Evolutionary conservation across 371 early-diverging fungal genomes (phyloP).

Genomic region (Lichtheimia corymbifera): DNA sequence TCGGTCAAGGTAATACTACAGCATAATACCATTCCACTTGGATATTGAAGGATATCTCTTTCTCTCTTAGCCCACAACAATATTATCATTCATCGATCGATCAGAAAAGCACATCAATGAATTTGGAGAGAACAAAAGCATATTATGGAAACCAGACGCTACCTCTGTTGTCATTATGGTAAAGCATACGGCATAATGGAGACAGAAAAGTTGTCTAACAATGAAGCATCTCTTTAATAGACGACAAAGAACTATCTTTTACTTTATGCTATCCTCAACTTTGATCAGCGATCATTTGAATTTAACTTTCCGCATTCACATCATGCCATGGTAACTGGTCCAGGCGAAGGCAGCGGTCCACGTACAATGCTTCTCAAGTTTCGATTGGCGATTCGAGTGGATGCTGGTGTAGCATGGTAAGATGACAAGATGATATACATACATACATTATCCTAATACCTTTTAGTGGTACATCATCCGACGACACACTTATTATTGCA

Average conservation of each 20-base stretch:
- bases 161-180: slow-evolving; percentile 44
- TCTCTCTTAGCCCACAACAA: slow-evolving; percentile 36
- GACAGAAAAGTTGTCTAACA: neutral
- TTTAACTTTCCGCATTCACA: slow-evolving; percentile 43
- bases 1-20: slow-evolving; percentile 45
- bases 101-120: slow-evolving; percentile 47
- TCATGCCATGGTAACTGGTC: slow-evolving; percentile 47
- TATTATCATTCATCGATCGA: slow-evolving; percentile 49
- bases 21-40: neutral
- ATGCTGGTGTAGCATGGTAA: slow-evolving; percentile 55
- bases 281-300: slow-evolving; percentile 44
- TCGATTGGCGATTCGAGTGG: slow-evolving; percentile 46
- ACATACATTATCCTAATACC: neutral
- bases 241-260: slow-evolving; percentile 45
- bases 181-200: neutral
- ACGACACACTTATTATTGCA: slow-evolving; percentile 46
- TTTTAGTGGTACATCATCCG: slow-evolving; percentile 41
- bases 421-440: neutral
- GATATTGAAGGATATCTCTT: neutral
- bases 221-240: slow-evolving; percentile 15
- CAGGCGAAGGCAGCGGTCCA: slow-evolving; percentile 51
- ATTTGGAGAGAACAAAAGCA: slow-evolving; percentile 45
- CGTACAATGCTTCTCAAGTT: slow-evolving; percentile 44
- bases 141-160: slow-evolving; percentile 51
- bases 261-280: slow-evolving; percentile 44